Conservation (phyloP, 371 early-diverging fungal genomes). For the Mucor lusitanicus region DNA sequence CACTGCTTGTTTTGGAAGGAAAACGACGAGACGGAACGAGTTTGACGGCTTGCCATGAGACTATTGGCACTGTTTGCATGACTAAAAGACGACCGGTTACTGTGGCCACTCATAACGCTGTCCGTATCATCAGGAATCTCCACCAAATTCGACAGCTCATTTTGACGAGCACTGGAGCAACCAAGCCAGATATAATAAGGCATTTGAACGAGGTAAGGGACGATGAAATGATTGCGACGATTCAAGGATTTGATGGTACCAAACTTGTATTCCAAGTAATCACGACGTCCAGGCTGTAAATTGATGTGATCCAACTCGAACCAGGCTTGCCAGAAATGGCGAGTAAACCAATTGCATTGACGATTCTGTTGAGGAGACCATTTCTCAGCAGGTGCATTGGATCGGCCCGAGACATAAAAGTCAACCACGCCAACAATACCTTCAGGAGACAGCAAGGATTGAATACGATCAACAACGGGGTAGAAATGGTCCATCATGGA, state of each 20-base stretch:
- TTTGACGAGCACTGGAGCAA: slow-evolving; percentile 38
- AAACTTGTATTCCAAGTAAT: slow-evolving; percentile 85
- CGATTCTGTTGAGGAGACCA: slow-evolving; percentile 56
- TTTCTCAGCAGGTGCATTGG: slow-evolving; percentile 58
- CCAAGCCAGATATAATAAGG: slow-evolving; percentile 90
- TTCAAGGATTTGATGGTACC: slow-evolving; percentile 75
- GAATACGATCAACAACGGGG: slow-evolving; percentile 71
- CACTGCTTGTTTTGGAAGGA: slow-evolving; percentile 46
- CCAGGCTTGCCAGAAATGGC: slow-evolving; percentile 83
- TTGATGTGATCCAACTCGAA: slow-evolving; percentile 82
- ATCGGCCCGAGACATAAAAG: slow-evolving; percentile 73
- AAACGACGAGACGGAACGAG: slow-evolving; percentile 9
- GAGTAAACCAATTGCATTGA: slow-evolving; percentile 75
- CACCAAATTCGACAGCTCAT: slow-evolving; percentile 29
- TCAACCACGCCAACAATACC: slow-evolving; percentile 82
- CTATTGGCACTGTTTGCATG: slow-evolving; percentile 7
- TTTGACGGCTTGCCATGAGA: not conserved
- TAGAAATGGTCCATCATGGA: slow-evolving; percentile 84
- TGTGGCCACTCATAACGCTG: slow-evolving; percentile 40
- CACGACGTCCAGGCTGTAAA: slow-evolving; percentile 76
- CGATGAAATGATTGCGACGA: slow-evolving; percentile 73
- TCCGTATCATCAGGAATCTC: slow-evolving; percentile 34
- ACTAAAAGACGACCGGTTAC: slow-evolving; percentile 29
- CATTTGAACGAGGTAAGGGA: slow-evolving; percentile 75
- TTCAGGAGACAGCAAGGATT: slow-evolving; percentile 60